Evolutionary conservation across 2,329 filamentous ascomycete species (phyloP), one percentile per base, ranked within the genome.

Genomic region (Microcera coccophila): DNA sequence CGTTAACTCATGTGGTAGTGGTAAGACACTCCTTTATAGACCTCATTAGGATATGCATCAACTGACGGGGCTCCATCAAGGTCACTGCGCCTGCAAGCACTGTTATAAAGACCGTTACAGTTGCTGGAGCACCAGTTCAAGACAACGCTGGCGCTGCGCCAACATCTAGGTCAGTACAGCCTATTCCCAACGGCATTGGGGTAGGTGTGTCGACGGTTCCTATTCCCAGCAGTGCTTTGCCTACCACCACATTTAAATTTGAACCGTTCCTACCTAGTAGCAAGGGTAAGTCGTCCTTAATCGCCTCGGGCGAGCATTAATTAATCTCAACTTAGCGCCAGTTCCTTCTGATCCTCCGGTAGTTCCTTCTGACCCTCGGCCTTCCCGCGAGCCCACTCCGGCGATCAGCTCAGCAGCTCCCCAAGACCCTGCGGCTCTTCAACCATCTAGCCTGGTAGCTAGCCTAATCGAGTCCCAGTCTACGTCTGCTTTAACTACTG

Each of bases 201-300:
- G 44, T 59, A 11, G 62, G 62, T 7, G 62, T 65, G n/a, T 54
- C 54, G 14, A 61, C 55, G 15, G 41, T 64, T 29, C 57, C 62
- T 16, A 58, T 64, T 22, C 39, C 53, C 5, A 31, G 49, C 20
- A 57, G 54, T 20, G 42, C 44, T 2, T 44, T 61, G 34, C 59
- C 62, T 14, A 61, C 39, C n/a, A 64, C 62, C 5, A 64, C 60
- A n/a, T 47, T 58, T 21, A 29, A 26, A 29, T 22, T 16, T 2
- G 48, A 58, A 16, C 57, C 57, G 11, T 38, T 53, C 8, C 42
- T 44, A 36, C 32, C 38, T 4, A 26, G 19, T 24, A 31, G 15
- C 18, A 7, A 38, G 22, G 34, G 35, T 38, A 32, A 32, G 29
- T 9, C 15, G 15, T 15, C 9, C 15, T 32, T 14, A 28, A n/a